These are phyloP conservation scores for Spergularia azorica DNA, from an alignment of 179 eudicot species.

Conservation along the genomic window DNA sequence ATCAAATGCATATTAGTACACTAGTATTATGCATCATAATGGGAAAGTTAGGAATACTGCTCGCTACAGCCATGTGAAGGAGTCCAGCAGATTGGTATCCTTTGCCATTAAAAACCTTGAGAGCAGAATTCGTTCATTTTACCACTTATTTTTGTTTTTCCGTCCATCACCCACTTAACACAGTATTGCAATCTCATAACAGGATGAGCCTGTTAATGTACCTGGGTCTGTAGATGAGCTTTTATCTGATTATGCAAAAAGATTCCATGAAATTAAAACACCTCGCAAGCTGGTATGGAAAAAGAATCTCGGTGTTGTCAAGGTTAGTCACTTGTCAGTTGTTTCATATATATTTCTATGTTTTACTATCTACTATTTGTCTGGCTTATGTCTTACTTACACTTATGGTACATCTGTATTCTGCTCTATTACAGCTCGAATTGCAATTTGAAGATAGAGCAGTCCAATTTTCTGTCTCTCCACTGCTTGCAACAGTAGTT, in stretches of 20 bases:
- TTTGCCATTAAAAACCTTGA: background rate
- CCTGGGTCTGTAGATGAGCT: conserved; percentile 77
- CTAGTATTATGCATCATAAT: background rate
- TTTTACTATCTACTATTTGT: background rate
- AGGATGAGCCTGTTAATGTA: conserved; percentile 80
- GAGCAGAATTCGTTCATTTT: background rate
- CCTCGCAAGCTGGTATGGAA: conserved; percentile 96
- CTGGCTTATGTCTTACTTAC: background rate
- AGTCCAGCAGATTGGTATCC: background rate
- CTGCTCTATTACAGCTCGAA: conserved; percentile 59
- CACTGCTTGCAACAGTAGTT: conserved; percentile 87
- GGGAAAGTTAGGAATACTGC: background rate
- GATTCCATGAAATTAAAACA: conserved; percentile 88
- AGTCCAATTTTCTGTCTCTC: conserved; percentile 79
- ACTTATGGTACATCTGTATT: conserved; percentile 7
- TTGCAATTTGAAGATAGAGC: conserved; percentile 82
- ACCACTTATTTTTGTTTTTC: background rate
- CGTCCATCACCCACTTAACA: conserved; percentile 6
- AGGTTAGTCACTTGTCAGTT: conserved; percentile 51
- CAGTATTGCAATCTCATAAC: conserved; percentile 28
- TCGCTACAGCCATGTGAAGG: background rate
- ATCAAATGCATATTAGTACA: background rate
- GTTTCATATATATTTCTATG: background rate
- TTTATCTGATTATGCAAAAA: conserved; percentile 80
- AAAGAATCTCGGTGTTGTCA: conserved; percentile 94